These are phyloP conservation scores for Rhizophagus prolifer DNA, from an alignment of 192 early-diverging fungal genomes.

Conservation along the genomic window DNA sequence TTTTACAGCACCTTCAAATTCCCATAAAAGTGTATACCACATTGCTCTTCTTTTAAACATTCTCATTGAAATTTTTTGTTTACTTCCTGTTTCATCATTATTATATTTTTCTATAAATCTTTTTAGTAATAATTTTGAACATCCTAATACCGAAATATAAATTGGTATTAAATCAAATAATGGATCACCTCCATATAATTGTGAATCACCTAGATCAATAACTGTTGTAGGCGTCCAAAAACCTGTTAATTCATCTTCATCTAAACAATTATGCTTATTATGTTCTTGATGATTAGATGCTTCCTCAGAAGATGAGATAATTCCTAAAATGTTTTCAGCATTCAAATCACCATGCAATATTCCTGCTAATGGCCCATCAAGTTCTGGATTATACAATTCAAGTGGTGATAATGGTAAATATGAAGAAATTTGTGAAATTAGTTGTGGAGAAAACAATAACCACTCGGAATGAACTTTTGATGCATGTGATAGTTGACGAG, in stretches of 20 bases:
- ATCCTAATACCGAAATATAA: slow-evolving; percentile 36
- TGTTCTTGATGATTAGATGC: neutral
- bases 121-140: slow-evolving; percentile 26
- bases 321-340: slow-evolving; percentile 38
- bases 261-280: neutral
- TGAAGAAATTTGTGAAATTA: slow-evolving; percentile 30
- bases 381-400: slow-evolving; percentile 31
- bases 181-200: slow-evolving; percentile 33
- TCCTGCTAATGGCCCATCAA: slow-evolving; percentile 21
- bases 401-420: slow-evolving; percentile 32
- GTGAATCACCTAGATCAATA: slow-evolving; percentile 11
- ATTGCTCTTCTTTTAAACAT: slow-evolving; percentile 30
- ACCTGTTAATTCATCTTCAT: neutral
- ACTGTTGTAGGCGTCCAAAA: neutral
- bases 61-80: slow-evolving; percentile 13
- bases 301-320: neutral
- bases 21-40: slow-evolving; percentile 45
- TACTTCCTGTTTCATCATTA: neutral
- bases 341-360: slow-evolving; percentile 43
- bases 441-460: slow-evolving; percentile 37
- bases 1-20: slow-evolving; percentile 33
- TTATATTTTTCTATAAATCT: slow-evolving; percentile 26
- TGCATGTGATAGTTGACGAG: neutral
- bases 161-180: slow-evolving; percentile 39
- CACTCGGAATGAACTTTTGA: slow-evolving; percentile 27